Base-by-base conservation (phyloP, 2,329 filamentous ascomycete genomes). In the Paramyrothecium roridum region DNA sequence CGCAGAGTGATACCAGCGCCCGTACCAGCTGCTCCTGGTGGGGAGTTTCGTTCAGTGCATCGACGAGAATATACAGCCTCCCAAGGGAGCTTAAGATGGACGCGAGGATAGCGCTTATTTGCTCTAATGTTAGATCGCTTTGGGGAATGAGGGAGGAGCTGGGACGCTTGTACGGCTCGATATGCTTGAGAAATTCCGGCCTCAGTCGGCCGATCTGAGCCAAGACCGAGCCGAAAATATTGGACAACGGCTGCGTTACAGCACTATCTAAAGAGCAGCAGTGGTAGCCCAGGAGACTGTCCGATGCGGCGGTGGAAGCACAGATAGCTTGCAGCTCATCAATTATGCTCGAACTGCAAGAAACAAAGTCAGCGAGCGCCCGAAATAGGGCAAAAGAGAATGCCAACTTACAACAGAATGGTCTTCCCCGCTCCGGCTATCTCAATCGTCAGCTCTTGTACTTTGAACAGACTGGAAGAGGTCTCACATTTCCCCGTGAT, bases 371-470 rank as follows among this genome's bases (percentile, higher is more conserved):
- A 33, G 46, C 20, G 13, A 19, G 13, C 37, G 16, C 7, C 4
- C 4, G n/a, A 16, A 13, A 43, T 13, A 34, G n/a, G n/a, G 33
- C 33, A 43, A 43, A 8, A 4, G 13, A 6, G 13, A 43, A 13
- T 6, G 16, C 17, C 12, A 13, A 56, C 57, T 55, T 56, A 63
- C 63, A 65, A 68, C 2, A 68, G 56, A 4, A 63, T 61, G 3
- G 66, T 68, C 52, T 69, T 69, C 7, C 66, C 63, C 1, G 65
- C 64, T 13, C 66, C 66, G 43, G 66, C 63, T 65, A 17, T 37
- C 20, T 13, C 26, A 51, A 40, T 11, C 40, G 33, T 33, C 16
- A 40, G 13, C 19, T 19, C 2, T 10, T n/a, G 13, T 23, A 40
- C 2, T 19, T 20, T 8, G 33, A 16, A 30, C 21, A 52, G 49